These are phyloP conservation scores for Globisporangium splendens DNA, from an alignment of 352 stramenopile species.

Conservation along the genomic window DNA sequence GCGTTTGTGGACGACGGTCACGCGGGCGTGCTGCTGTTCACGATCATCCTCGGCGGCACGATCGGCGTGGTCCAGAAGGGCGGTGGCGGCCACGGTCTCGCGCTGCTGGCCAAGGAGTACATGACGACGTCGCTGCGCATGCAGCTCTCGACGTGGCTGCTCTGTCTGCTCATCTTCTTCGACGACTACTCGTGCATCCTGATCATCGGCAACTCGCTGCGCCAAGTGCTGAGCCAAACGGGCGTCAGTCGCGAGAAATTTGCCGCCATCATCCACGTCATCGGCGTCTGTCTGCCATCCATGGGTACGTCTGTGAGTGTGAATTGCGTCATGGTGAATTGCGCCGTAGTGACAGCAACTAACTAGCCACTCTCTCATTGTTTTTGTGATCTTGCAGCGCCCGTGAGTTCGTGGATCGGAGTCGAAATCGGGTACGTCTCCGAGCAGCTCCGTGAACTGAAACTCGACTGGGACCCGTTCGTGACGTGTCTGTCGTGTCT, in stretches of 20 bases:
- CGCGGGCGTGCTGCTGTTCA: conserved; percentile 86
- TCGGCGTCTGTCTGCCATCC: conserved; percentile 83
- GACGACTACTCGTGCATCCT: conserved; percentile 92
- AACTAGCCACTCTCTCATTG: neutral
- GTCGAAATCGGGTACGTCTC: conserved; percentile 88
- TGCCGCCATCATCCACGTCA: conserved; percentile 85
- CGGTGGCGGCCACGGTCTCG: conserved; percentile 81
- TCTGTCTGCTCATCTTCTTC: conserved; percentile 90
- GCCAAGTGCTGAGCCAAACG: conserved; percentile 76
- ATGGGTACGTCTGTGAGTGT: conserved; percentile 51
- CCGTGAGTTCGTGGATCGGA: conserved; percentile 88
- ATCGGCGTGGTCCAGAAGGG: conserved; percentile 89
- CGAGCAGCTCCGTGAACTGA: conserved; percentile 65
- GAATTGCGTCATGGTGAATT: neutral
- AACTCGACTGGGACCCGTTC: conserved; percentile 86
- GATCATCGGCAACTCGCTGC: conserved; percentile 87
- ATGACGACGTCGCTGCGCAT: conserved; percentile 83
- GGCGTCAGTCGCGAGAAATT: conserved; percentile 88
- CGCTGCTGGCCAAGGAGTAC: conserved; percentile 71
- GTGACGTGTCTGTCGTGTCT: conserved; percentile 80
- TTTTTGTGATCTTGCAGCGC: conserved; percentile 27
- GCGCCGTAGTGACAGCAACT: no score
- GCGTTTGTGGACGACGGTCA: conserved; percentile 82
- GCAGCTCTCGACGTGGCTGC: conserved; percentile 79
- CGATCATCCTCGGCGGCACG: conserved; percentile 82